Conservation (phyloP, 805 yeast genomes). For the Barnettozyma siamensis region DNA sequence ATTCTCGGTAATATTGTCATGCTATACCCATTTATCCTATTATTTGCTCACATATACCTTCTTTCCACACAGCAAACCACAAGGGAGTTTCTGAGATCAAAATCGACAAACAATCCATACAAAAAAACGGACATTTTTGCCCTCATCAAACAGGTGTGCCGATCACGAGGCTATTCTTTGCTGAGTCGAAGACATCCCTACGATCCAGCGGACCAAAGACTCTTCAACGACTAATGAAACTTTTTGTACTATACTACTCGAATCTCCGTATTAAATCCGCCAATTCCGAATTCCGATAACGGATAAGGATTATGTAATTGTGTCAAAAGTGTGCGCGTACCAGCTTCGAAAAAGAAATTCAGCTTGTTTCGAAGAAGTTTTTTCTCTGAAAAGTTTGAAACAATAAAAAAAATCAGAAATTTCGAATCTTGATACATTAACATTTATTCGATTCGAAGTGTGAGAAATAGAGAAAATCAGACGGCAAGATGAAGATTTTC, state of each 20-base stretch:
- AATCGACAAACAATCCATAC: constrained; percentile 32
- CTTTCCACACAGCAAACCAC: constrained; percentile 61
- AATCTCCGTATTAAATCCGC: neutral
- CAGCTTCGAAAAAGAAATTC: too few relatives aligned
- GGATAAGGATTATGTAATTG: neutral
- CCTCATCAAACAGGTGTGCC: constrained; percentile 25
- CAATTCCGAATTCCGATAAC: neutral
- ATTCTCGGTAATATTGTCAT: constrained; percentile 40
- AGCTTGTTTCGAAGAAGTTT: too few relatives aligned
- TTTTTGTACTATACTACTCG: too few relatives aligned
- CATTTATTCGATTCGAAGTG: too few relatives aligned
- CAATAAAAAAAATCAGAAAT: too few relatives aligned
- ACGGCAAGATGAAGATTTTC: constrained; percentile 67
- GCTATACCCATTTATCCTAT: constrained; percentile 51
- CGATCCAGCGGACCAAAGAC: constrained; percentile 34
- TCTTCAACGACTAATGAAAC: constrained; percentile 20
- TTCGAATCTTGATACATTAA: too few relatives aligned
- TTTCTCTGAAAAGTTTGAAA: neutral
- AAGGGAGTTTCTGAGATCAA: constrained; percentile 56
- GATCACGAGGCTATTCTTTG: constrained; percentile 34
- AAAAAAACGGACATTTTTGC: constrained; percentile 30
- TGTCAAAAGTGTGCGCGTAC: neutral
- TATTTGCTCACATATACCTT: constrained; percentile 49
- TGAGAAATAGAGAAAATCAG: too few relatives aligned
- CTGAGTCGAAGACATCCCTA: constrained; percentile 29